Evolutionary conservation across 805 yeast genomes (phyloP).

Genomic region (Spathaspora hagerdaliae): DNA sequence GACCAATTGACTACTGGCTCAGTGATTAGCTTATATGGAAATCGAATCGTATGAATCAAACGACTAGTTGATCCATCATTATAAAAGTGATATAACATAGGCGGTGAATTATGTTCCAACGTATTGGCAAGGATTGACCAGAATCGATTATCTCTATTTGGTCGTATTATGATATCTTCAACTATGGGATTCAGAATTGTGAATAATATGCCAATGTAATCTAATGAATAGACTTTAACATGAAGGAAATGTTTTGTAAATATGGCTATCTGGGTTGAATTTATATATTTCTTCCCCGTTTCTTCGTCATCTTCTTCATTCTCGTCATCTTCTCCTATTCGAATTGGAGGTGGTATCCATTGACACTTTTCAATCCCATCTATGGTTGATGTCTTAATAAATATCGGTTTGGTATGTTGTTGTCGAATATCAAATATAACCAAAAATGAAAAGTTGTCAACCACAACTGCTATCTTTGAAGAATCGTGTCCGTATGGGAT

Average conservation of each 20-base stretch:
- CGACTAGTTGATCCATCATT: slow-evolving; percentile 30
- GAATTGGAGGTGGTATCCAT: slow-evolving; percentile 29
- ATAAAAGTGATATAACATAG: slow-evolving; percentile 24
- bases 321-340: background rate
- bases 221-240: slow-evolving; percentile 33
- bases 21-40: slow-evolving; percentile 12
- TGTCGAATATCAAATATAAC: slow-evolving; percentile 21
- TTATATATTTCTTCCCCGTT: slow-evolving; percentile 27
- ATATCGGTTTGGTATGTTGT: slow-evolving; percentile 18
- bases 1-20: slow-evolving; percentile 27
- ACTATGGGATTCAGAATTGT: slow-evolving; percentile 30
- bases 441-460: slow-evolving; percentile 15
- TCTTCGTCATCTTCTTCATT: slow-evolving; percentile 2
- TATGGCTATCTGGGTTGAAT: slow-evolving; percentile 30
- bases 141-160: slow-evolving; percentile 12
- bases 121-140: slow-evolving; percentile 32
- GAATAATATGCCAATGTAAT: slow-evolving; percentile 28
- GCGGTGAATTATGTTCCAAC: slow-evolving; percentile 15
- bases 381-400: slow-evolving; percentile 23
- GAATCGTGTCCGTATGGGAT: slow-evolving; percentile 2
- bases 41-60: slow-evolving; percentile 15
- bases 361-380: slow-evolving; percentile 28
- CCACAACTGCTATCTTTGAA: slow-evolving; percentile 28
- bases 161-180: slow-evolving; percentile 14
- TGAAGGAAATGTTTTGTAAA: slow-evolving; percentile 24